A percentile compares a stretch with the other conserved stretches of the same genome.
Evolutionary conservation across 768 basidiomycete species (phyloP).

Genomic region (Naganishia friedmannii): DNA sequence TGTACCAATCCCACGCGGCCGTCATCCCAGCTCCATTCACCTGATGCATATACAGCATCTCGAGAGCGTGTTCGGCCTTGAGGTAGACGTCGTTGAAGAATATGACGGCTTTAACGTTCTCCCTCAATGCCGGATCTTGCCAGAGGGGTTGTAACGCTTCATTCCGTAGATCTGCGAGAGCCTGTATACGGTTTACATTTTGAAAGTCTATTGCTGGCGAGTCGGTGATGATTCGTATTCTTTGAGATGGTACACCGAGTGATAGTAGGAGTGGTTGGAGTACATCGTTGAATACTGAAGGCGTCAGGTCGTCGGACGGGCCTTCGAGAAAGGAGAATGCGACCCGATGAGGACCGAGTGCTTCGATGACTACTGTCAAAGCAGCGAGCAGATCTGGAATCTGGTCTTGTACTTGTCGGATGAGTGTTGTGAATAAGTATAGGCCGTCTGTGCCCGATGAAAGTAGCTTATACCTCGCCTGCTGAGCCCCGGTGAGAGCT

Average conservation of each 20-base stretch:
- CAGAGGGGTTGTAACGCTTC: constrained; percentile 45
- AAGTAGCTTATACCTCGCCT: constrained; percentile 40
- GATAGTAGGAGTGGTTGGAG: constrained; percentile 37
- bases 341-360: constrained; percentile 38
- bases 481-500: constrained; percentile 36
- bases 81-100: constrained; percentile 50
- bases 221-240: constrained; percentile 38
- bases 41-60: constrained; percentile 48
- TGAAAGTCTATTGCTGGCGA: constrained; percentile 43
- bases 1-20: constrained; percentile 49
- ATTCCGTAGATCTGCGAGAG: constrained; percentile 46
- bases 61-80: constrained; percentile 43
- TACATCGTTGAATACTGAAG: constrained; percentile 36
- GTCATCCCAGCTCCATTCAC: constrained; percentile 42
- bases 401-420: constrained; percentile 44
- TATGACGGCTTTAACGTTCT: constrained; percentile 38
- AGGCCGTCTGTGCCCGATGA: constrained; percentile 26
- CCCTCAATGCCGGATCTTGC: constrained; percentile 31
- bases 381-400: constrained; percentile 48
- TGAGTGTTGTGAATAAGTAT: constrained; percentile 44
- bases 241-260: constrained; percentile 37
- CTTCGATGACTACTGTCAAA: constrained; percentile 37
- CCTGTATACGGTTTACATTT: constrained; percentile 44
- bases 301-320: constrained; percentile 45
- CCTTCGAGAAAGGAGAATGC: constrained; percentile 49